phyloP scores from a whole-genome alignment of 176 grass and related monocot genomes.

The Pharus latifolius region DNA sequence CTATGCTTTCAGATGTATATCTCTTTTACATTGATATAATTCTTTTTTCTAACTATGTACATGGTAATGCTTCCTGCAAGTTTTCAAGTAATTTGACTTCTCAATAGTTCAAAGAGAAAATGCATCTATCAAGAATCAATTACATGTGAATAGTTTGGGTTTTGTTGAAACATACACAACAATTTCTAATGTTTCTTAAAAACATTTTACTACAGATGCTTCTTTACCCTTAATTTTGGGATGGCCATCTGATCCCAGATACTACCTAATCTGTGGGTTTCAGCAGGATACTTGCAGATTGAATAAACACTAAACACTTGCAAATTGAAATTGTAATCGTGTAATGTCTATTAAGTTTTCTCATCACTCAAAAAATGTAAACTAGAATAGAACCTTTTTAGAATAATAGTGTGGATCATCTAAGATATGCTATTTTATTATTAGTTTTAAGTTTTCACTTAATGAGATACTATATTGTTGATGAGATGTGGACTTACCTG shows the following conservation, averaged over 20 bases:
- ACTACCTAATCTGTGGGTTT: background rate
- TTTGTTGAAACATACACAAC: background rate
- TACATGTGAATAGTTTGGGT: background rate
- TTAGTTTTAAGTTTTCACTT: background rate
- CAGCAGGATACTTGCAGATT: slow-evolving; percentile 2
- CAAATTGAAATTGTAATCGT: background rate
- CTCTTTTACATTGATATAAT: slow-evolving; percentile 7
- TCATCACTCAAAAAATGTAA: no score
- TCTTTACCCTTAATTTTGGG: background rate
- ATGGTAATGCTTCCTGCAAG: background rate
- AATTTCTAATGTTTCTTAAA: background rate
- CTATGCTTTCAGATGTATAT: slow-evolving; percentile 66
- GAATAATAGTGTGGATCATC: no score
- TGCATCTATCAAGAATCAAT: background rate
- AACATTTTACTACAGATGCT: background rate
- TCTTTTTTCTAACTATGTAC: background rate
- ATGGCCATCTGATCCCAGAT: background rate
- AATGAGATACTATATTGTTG: background rate
- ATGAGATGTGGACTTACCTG: background rate
- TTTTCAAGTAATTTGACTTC: slow-evolving; percentile 7
- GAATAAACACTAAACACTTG: background rate
- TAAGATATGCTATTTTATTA: background rate
- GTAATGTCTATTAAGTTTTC: background rate
- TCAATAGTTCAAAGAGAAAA: slow-evolving; percentile 10
- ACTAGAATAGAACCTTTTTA: no score